Base-by-base conservation (phyloP, 306 rosid genomes). In the Oxytropis ochrocephala region DNA sequence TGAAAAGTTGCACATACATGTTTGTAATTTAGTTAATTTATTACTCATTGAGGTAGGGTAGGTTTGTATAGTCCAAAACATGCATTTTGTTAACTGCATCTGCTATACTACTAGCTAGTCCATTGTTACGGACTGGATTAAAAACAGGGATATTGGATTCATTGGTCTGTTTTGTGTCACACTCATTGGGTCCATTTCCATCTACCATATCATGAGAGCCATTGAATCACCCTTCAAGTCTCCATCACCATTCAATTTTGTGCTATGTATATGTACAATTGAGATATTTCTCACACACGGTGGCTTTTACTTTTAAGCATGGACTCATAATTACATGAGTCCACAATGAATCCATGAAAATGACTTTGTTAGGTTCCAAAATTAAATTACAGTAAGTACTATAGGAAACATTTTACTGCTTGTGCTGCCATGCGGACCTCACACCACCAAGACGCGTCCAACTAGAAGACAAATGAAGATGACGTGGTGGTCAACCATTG, bases 31-130 rank as follows among this genome's bases (percentile, higher is more conserved):
- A 30, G 61, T 36, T 67, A 58, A 39, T 69, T 64, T 8, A 16
- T 48, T 64, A 11, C 11, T 67, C 24, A 54, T 14, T 63, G 72
- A 8, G 19, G 77, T 77, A 29, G 73, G 79, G 79, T 64, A 54
- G 21, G 42, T 39, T 12, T 38, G 71, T 62, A 51, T 29, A 54
- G 81, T 71, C 55, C 78, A 78, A 78, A 56, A 71, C 64, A 64
- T 71, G 77, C 55, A 78, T 78, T 71, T 78, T 71, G 69, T 64
- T 78, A 78, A 71, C 64, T 78, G 82, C 55, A 78, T 64, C 82
- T 78, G 39, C 16, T 71, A 14, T 43, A 1, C 19, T 9, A n/a
- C n/a, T n/a, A 21, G 2, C 2, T 16, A 18, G 58, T 52, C 56
- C 33, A 30, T 1, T 69, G 29, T 76, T 6, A 41, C 55, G 13